Conservation (phyloP, 306 rosid genomes). For the Hippophae rhamnoides region DNA sequence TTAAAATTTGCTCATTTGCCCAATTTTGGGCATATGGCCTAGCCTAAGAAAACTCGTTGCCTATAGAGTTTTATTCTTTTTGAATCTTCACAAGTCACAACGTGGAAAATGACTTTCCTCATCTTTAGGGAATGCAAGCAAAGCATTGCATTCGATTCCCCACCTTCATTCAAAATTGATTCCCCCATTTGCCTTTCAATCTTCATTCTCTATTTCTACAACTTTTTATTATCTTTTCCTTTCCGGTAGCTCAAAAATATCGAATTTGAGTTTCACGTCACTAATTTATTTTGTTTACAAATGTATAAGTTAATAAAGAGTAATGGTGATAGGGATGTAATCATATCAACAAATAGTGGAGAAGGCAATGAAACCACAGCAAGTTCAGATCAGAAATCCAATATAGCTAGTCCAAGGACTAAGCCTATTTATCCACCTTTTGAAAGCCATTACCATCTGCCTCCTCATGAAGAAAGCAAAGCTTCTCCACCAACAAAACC, state of each 20-base stretch:
- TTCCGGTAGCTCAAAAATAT: too few relatives aligned
- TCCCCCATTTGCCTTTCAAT: background rate
- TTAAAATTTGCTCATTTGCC: too few relatives aligned
- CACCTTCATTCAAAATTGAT: slow-evolving; percentile 20
- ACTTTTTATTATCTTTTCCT: background rate
- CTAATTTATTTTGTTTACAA: background rate
- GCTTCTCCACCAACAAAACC: slow-evolving; percentile 10
- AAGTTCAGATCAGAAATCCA: slow-evolving; percentile 12
- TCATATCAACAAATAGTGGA: slow-evolving; percentile 22
- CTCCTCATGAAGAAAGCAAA: slow-evolving; percentile 11
- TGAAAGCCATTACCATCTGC: slow-evolving; percentile 53
- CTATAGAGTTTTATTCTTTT: too few relatives aligned
- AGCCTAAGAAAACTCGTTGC: too few relatives aligned
- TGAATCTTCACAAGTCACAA: too few relatives aligned
- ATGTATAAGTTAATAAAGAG: slow-evolving; percentile 29
- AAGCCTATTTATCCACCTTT: slow-evolving; percentile 58
- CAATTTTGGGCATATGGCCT: too few relatives aligned
- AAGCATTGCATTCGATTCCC: slow-evolving; percentile 9
- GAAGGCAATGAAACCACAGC: slow-evolving; percentile 23
- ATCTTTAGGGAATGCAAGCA: slow-evolving; percentile 15
- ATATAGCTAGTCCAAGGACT: slow-evolving; percentile 6
- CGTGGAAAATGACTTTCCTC: background rate
- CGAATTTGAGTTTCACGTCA: too few relatives aligned
- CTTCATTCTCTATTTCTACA: background rate
- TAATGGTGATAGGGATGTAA: slow-evolving; percentile 19